Conservation (phyloP, 2,329 filamentous ascomycete species). For the Alternaria alternata region DNA sequence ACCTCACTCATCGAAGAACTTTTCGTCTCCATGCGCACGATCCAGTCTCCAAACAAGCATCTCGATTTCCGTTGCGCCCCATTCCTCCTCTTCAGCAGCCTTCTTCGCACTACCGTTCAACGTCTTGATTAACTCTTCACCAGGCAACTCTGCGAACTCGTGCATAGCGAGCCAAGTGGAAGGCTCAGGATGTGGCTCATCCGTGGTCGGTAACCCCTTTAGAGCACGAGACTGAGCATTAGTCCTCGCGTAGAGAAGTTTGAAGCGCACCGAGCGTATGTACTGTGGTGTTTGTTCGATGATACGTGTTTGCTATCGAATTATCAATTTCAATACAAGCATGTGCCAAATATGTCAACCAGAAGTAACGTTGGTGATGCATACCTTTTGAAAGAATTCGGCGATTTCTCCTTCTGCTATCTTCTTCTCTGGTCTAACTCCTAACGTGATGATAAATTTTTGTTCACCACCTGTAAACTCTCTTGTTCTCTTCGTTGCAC, state of each 20-base stretch:
- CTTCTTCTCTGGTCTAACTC: conserved; percentile 24
- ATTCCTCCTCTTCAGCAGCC: neutral
- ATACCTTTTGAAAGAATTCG: conserved; percentile 24
- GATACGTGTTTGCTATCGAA: conserved; percentile 21
- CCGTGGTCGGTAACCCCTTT: conserved; percentile 38
- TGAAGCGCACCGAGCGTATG: conserved; percentile 32
- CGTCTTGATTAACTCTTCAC: conserved; percentile 20
- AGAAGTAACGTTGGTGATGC: too few relatives aligned
- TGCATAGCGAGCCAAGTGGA: conserved; percentile 40
- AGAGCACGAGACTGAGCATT: conserved; percentile 42
- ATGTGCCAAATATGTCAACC: too few relatives aligned
- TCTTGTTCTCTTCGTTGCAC: conserved; percentile 17
- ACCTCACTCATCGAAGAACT: conserved; percentile 13
- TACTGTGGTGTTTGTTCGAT: conserved; percentile 29
- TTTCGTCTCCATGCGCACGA: conserved; percentile 4
- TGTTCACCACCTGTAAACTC: neutral
- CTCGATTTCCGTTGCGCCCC: conserved; percentile 4
- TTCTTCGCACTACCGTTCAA: neutral
- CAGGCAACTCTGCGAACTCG: conserved; percentile 31
- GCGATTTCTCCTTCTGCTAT: conserved; percentile 21
- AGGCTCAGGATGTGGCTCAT: conserved; percentile 33
- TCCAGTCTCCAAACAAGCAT: conserved; percentile 9
- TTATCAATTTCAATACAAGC: neutral
- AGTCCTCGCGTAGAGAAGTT: conserved; percentile 37
- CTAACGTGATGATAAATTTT: conserved; percentile 27